A percentile compares a stretch with the other conserved stretches of the same genome.
Conservation (phyloP, 1,284 basidiomycete genomes). For the Ceratobasidium sp. region DNA sequence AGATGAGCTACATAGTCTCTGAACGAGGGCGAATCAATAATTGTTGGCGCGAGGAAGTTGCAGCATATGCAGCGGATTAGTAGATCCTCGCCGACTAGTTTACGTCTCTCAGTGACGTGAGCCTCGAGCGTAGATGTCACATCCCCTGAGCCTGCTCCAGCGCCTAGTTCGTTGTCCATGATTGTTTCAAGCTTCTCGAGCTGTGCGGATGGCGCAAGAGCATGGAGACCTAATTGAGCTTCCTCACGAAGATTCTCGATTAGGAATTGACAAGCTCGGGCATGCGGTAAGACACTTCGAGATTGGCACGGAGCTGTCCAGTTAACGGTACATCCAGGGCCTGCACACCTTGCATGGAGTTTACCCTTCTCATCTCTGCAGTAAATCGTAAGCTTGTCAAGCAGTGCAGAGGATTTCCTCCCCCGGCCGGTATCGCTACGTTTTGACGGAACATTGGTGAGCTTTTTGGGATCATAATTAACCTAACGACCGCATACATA, state of each 20-base stretch:
- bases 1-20: neutral
- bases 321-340: neutral
- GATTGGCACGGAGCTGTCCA: neutral
- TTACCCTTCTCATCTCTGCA: no score
- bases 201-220: neutral
- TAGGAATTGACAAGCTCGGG: neutral
- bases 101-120: neutral
- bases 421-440: neutral
- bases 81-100: neutral
- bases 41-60: neutral
- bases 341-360: neutral
- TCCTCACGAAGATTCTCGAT: neutral
- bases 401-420: constrained; percentile 9
- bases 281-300: neutral
- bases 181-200: neutral
- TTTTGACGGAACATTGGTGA: neutral
- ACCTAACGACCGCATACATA: no score
- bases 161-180: neutral
- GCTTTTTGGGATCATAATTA: neutral
- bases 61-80: neutral
- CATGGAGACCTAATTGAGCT: neutral
- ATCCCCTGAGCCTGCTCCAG: neutral
- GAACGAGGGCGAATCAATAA: neutral
- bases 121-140: neutral
- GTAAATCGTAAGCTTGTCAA: no score